Base-by-base conservation (phyloP, 2,329 filamentous ascomycete species). In the Albifimbria verrucaria region DNA sequence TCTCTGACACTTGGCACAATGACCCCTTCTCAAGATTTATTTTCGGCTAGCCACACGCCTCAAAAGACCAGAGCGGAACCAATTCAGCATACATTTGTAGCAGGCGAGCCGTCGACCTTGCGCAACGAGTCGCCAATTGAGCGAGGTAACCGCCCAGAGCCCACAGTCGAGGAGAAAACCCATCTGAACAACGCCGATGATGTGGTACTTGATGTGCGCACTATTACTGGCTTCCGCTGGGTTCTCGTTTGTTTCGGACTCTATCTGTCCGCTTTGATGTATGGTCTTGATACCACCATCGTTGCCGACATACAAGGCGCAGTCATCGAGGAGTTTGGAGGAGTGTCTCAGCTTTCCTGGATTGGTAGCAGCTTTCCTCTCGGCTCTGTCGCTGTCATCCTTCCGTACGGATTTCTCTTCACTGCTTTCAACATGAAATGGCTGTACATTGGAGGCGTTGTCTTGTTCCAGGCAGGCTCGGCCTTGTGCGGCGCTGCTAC, bases 231-330 rank as follows among this genome's bases (percentile, higher is more conserved):
- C 18, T 15, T 28, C 22, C 15, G 41, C 10, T 43, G 41, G 41
- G 10, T 43, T 43, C 41, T 43, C n/a, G n/a, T 43, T 18, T 43
- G 41, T 21, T 9, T n/a, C 41, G 10, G 49, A 9, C 42, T 55
- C 2, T 55, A 55, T 23, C 32, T 49, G 3, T 44, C 45, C 7
- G 26, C 23, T 20, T 56, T 76, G 20, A 71, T 79, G 3, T 77
- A 77, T 55, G 68, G 69, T 11, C 65, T 77, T 23, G 74, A 77
- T 62, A 78, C 72, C 42, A 82, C 78, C 3, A 77, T 82, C 47
- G 71, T 75, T 2, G 77, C 77, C 2, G 77, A 77, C 57, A 66
- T 80, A 7, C 75, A 79, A 52, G 71, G 69, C 2, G 54, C 64
- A 6, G 71, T 78, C 18, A 61, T 75, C 12, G 60, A 67, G 18